phyloP scores from a whole-genome alignment of 768 basidiomycete genomes.

The Royoungia palumana region DNA sequence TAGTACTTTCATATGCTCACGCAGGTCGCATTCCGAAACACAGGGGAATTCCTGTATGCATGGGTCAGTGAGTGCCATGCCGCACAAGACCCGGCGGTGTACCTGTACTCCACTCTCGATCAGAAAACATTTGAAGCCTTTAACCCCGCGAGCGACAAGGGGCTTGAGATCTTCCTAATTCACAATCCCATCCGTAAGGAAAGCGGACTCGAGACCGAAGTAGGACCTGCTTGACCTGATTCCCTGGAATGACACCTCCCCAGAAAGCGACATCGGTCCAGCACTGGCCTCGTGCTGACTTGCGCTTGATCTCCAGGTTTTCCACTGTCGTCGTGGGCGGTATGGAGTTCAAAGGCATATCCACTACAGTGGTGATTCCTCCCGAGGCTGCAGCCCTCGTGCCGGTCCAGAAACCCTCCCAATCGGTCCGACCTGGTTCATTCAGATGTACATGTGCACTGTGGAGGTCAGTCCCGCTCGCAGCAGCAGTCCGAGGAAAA shows the following conservation, averaged over 20 bases:
- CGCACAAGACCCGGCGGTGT: constrained; percentile 18
- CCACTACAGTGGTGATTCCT: constrained; percentile 92
- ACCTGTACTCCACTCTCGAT: constrained; percentile 96
- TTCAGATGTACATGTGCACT: constrained; percentile 93
- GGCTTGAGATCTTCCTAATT: constrained; percentile 65
- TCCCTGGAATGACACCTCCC: constrained; percentile 93
- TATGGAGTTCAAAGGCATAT: constrained; percentile 98
- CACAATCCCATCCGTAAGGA: neutral
- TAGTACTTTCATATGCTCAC: constrained; percentile 67
- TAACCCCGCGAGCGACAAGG: constrained; percentile 78
- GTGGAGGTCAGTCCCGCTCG: constrained; percentile 1
- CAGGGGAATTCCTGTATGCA: constrained; percentile 82
- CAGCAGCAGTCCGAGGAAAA: neutral
- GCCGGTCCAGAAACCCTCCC: constrained; percentile 95
- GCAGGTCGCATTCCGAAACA: constrained; percentile 68
- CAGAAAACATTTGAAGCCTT: constrained; percentile 96
- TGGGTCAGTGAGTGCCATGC: constrained; percentile 4
- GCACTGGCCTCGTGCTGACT: constrained; percentile 66
- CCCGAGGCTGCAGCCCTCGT: constrained; percentile 88
- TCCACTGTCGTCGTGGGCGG: constrained; percentile 88
- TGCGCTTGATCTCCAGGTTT: constrained; percentile 69
- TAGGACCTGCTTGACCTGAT: constrained; percentile 52
- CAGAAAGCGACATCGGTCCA: constrained; percentile 73
- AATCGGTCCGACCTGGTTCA: constrained; percentile 88
- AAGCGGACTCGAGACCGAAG: neutral